These are phyloP conservation scores for Penicilliopsis zonata DNA, from an alignment of 495 filamentous ascomycete species.

Conservation along the genomic window DNA sequence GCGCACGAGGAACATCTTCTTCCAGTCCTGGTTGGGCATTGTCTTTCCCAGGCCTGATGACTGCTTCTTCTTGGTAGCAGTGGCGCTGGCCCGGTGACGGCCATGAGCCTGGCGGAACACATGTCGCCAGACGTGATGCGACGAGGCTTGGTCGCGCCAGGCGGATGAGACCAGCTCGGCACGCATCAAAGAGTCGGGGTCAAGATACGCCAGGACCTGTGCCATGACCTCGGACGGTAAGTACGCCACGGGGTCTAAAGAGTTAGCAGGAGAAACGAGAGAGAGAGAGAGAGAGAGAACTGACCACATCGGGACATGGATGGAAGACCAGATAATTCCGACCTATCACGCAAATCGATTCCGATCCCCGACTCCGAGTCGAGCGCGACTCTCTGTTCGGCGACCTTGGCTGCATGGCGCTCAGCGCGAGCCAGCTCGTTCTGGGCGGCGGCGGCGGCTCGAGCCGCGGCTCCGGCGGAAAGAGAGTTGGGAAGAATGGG, in stretches of 20 bases:
- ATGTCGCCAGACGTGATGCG: constrained; percentile 63
- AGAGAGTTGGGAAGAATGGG: constrained; percentile 26
- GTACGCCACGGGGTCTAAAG: constrained; percentile 49
- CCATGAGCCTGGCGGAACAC: constrained; percentile 60
- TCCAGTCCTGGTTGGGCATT: constrained; percentile 60
- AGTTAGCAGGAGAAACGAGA: constrained; percentile 7
- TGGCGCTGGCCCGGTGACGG: constrained; percentile 25
- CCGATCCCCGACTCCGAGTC: constrained; percentile 75
- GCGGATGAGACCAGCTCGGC: constrained; percentile 47
- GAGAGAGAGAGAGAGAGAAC: no score
- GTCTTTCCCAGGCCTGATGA: constrained; percentile 38
- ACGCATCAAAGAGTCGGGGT: constrained; percentile 50
- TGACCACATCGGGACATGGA: no score
- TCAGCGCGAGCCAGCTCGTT: constrained; percentile 44
- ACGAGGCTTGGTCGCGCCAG: constrained; percentile 52
- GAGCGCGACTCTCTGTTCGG: constrained; percentile 23
- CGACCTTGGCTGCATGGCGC: constrained; percentile 19
- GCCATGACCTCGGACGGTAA: constrained; percentile 64
- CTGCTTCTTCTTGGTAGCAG: constrained; percentile 29
- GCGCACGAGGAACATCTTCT: constrained; percentile 67
- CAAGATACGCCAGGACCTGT: constrained; percentile 59
- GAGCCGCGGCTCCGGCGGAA: constrained; percentile 55
- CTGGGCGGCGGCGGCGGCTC: constrained; percentile 56
- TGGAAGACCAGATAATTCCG: constrained; percentile 35
- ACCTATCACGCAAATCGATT: constrained; percentile 48